Evolutionary conservation across 176 grass and related monocot genomes (phyloP).

Genomic region (Oropetium thomaeum): DNA sequence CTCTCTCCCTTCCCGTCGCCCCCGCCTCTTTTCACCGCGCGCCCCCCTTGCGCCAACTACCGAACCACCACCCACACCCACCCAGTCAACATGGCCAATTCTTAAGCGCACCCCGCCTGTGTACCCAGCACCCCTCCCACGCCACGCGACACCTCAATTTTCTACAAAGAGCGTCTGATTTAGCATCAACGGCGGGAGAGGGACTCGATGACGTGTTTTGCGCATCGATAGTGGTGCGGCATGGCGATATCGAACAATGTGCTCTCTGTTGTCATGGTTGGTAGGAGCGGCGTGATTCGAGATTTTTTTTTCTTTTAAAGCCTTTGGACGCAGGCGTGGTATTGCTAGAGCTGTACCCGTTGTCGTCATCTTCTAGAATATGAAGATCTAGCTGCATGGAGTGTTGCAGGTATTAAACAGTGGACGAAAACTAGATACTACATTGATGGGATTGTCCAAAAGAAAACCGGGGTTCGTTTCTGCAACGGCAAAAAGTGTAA

Average conservation of each 20-base stretch:
- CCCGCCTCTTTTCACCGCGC: slow-evolving; percentile 19
- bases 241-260: neutral
- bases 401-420: too few species aligned
- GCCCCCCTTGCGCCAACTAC: slow-evolving; percentile 18
- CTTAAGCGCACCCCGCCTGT: neutral
- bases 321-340: too few species aligned
- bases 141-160: neutral
- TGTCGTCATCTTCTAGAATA: too few species aligned
- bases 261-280: neutral
- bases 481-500: too few species aligned
- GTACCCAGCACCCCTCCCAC: neutral
- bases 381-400: too few species aligned
- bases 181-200: neutral
- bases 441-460: too few species aligned
- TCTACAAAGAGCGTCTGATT: neutral
- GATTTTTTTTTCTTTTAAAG: neutral
- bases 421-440: too few species aligned
- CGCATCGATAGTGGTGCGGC: neutral
- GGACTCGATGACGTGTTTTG: neutral
- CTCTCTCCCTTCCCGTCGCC: neutral
- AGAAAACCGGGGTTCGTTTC: too few species aligned
- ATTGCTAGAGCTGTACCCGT: too few species aligned
- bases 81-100: neutral
- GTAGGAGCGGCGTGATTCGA: neutral
- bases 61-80: neutral